Evolutionary conservation across 257 asterid genomes (phyloP), one percentile per base, ranked within the genome.

Genomic region (Thymus quinquecostatus): DNA sequence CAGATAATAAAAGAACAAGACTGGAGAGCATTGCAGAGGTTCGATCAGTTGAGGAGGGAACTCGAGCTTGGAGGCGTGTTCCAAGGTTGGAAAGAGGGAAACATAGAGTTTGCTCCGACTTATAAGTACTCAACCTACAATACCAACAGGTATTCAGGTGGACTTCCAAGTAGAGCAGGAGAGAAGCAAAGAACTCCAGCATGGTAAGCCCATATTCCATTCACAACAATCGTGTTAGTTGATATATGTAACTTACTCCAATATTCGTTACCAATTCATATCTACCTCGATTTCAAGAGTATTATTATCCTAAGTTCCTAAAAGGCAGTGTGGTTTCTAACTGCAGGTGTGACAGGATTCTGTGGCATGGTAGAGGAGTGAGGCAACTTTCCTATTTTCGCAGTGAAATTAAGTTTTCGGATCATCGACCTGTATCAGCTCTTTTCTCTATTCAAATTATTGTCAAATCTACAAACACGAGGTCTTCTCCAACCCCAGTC

Each of bases 151-250:
- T 92, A 90, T 79, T 90, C 97, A 2, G 97, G 98, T 62, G 98
- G 92, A 70, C 47, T 85, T 63, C 95, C 88, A 40, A 79, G 66
- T 80, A 84, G 87, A 81, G 82, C 83, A 28, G 95, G 98, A 60
- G 97, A 92, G 85, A 92, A 92, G 84, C 96, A 87, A 75, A 86
- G 98, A 80, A 92, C 98, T 77, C 98, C 98, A 34, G 98, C 98
- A 79, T 92, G 97, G 98, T 92, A 88, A 30, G 21, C 21, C 21
- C 21, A 21, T 21, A 66, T 34, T 79, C 48, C 32, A 29, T 71
- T 66, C 70, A 13, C n/a, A 6, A 67, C 57, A 68, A 33, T 40
- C 45, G 71, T 72, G 27, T 72, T 72, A 28, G 5, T 68, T 49
- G 62, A 53, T 36, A 34, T 2, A 72, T 45, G 11, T 72, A 10